phyloP scores from a whole-genome alignment of 2,329 filamentous ascomycete genomes.

The Fusarium drepaniforme region DNA sequence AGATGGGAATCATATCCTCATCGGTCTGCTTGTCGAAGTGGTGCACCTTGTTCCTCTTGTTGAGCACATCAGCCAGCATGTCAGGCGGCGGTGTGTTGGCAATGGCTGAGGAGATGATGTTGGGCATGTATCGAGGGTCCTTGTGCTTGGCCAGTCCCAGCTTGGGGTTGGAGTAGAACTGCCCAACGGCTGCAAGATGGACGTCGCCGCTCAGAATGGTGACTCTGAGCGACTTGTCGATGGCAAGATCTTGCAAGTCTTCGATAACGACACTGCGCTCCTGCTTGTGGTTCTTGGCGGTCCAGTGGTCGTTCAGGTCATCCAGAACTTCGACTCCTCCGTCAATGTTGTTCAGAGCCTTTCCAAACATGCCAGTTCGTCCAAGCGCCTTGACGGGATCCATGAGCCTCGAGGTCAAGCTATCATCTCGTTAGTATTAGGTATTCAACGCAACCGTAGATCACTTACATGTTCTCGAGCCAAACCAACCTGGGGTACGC shows the following conservation, averaged over 20 bases:
- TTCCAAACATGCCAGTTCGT: constrained; percentile 82
- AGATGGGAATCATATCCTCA: constrained; percentile 96
- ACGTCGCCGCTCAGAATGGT: constrained; percentile 96
- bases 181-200: constrained; percentile 90
- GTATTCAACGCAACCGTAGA: background rate
- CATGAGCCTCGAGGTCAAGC: constrained; percentile 86
- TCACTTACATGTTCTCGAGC: constrained; percentile 75
- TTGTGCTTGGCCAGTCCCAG: constrained; percentile 84
- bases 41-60: constrained; percentile 89
- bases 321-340: constrained; percentile 92
- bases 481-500: constrained; percentile 82
- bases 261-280: constrained; percentile 90
- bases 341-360: constrained; percentile 89
- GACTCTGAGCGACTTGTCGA: constrained; percentile 90
- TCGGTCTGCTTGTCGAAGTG: constrained; percentile 83
- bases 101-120: constrained; percentile 93
- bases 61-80: constrained; percentile 89
- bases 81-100: constrained; percentile 92
- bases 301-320: constrained; percentile 97
- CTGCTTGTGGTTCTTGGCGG: constrained; percentile 91
- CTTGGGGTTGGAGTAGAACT: constrained; percentile 94
- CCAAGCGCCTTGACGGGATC: constrained; percentile 91
- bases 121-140: constrained; percentile 97
- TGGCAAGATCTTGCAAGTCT: constrained; percentile 92
- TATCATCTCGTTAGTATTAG: constrained; percentile 55